A percentile compares a stretch with the other conserved stretches of the same genome.
phyloP scores from a whole-genome alignment of 768 basidiomycete species.

The Hypholoma fasciculare region DNA sequence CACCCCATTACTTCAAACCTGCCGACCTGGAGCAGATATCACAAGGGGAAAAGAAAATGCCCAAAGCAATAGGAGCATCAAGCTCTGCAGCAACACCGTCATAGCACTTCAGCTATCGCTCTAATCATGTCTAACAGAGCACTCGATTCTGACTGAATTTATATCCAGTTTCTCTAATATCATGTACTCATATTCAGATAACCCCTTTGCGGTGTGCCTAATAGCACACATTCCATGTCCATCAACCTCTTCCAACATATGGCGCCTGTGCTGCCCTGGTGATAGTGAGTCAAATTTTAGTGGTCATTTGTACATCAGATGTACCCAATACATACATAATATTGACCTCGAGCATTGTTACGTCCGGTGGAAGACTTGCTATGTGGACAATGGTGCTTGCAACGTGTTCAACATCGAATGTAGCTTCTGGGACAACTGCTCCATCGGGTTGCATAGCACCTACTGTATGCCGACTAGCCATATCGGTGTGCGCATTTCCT shows the following conservation, averaged over 20 bases:
- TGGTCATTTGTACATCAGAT: not conserved
- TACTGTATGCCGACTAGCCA: conserved; percentile 45
- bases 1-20: conserved; percentile 94
- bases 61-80: conserved; percentile 65
- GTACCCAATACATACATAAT: conserved; percentile 54
- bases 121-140: too few species aligned
- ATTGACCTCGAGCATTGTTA: conserved; percentile 69
- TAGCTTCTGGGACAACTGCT: conserved; percentile 50
- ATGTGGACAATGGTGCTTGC: conserved; percentile 72
- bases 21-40: conserved; percentile 81
- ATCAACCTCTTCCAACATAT: conserved; percentile 30
- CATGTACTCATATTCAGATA: not conserved
- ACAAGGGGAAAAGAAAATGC: conserved; percentile 90
- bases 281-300: not conserved
- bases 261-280: conserved; percentile 28
- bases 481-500: conserved; percentile 73
- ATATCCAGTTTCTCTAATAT: not conserved
- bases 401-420: conserved; percentile 73
- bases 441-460: conserved; percentile 76
- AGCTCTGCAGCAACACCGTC: conserved; percentile 26
- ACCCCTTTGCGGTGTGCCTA: not conserved
- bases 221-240: not conserved
- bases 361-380: conserved; percentile 64
- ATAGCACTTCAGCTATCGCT: not conserved
- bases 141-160: not conserved